Percentiles rank a stretch among this genome's conserved stretches.
phyloP scores from a whole-genome alignment of 768 basidiomycete species.

The Serendipita indica region DNA sequence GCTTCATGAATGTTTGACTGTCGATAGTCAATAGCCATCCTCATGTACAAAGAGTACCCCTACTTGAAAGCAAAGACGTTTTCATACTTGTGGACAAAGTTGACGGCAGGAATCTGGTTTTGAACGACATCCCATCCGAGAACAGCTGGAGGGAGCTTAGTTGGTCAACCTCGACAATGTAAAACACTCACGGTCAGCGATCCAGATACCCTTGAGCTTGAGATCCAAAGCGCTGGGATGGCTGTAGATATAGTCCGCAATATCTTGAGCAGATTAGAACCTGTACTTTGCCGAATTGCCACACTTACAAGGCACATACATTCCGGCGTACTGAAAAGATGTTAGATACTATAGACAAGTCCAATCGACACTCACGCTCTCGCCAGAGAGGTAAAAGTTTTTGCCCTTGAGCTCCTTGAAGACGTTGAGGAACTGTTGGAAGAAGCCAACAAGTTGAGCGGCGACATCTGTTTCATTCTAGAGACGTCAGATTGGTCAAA shows the following conservation, averaged over 20 bases:
- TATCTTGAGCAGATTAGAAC: slow-evolving; percentile 31
- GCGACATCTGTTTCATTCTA: slow-evolving; percentile 43
- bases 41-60: slow-evolving; percentile 15
- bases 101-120: slow-evolving; percentile 53
- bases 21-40: background rate
- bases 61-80: slow-evolving; percentile 62
- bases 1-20: slow-evolving; percentile 46
- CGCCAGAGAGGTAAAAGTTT: slow-evolving; percentile 54
- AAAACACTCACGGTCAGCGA: slow-evolving; percentile 44
- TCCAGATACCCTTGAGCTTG: slow-evolving; percentile 48
- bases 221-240: slow-evolving; percentile 39
- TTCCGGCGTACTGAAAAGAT: slow-evolving; percentile 48
- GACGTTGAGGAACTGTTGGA: slow-evolving; percentile 61
- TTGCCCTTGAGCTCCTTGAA: slow-evolving; percentile 61
- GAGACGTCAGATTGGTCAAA: background rate
- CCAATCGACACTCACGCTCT: slow-evolving; percentile 41
- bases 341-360: background rate
- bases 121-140: slow-evolving; percentile 52
- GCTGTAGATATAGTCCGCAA: slow-evolving; percentile 58
- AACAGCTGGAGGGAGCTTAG: slow-evolving; percentile 26
- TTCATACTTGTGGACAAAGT: slow-evolving; percentile 59
- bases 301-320: slow-evolving; percentile 44
- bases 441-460: slow-evolving; percentile 40
- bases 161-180: background rate
- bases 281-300: background rate